These are phyloP conservation scores for Udeniomyces megalosporus DNA, from an alignment of 768 basidiomycete genomes.

Conservation along the genomic window DNA sequence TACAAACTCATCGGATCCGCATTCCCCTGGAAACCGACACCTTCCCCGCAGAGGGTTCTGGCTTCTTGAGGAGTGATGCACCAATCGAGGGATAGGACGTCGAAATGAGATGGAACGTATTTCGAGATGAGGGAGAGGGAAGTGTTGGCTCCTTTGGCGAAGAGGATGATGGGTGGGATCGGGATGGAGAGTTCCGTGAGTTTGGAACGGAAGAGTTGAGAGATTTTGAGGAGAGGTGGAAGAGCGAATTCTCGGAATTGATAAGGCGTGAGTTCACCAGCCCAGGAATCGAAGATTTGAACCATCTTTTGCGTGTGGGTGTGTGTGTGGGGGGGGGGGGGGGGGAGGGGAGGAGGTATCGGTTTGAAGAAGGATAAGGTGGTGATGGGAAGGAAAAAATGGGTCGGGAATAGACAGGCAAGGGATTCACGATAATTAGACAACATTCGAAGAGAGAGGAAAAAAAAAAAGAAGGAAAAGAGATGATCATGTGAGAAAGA, in stretches of 20 bases:
- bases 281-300: slow-evolving; percentile 96
- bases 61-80: slow-evolving; percentile 61
- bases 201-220: slow-evolving; percentile 45
- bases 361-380: not conserved
- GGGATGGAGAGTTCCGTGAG: slow-evolving; percentile 43
- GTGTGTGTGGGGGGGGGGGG: not conserved
- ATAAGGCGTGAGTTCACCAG: slow-evolving; percentile 73
- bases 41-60: slow-evolving; percentile 39
- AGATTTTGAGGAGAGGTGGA: slow-evolving; percentile 60
- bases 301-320: slow-evolving; percentile 45
- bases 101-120: slow-evolving; percentile 46
- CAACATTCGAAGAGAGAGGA: no score
- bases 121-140: slow-evolving; percentile 46
- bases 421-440: no score
- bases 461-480: not conserved
- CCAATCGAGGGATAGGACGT: slow-evolving; percentile 87
- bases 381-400: not conserved
- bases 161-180: slow-evolving; percentile 66
- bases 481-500: no score
- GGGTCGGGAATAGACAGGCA: no score
- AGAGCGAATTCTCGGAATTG: slow-evolving; percentile 74
- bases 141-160: slow-evolving; percentile 83
- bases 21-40: slow-evolving; percentile 72
- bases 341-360: not conserved
- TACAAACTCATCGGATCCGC: slow-evolving; percentile 77